phyloP scores from a whole-genome alignment of 176 grass and related monocot species.

The Cenchrus americanus region DNA sequence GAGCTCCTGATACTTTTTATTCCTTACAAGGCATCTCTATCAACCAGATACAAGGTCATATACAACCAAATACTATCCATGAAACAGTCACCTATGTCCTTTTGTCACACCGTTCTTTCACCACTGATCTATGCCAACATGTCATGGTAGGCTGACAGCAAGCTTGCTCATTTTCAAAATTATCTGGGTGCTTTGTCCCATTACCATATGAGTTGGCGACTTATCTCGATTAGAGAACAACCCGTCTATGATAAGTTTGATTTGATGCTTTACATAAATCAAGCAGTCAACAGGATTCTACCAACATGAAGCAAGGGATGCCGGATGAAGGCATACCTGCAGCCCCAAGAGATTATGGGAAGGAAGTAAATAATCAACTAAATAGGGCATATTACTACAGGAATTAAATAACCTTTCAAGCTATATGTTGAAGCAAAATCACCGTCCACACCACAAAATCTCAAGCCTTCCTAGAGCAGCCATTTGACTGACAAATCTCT shows the following conservation, averaged over 20 bases:
- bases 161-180: slow-evolving; percentile 26
- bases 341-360: neutral
- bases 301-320: slow-evolving; percentile 14
- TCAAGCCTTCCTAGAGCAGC: slow-evolving; percentile 34
- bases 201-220: slow-evolving; percentile 33
- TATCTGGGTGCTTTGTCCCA: slow-evolving; percentile 18
- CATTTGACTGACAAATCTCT: slow-evolving; percentile 44
- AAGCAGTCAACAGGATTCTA: slow-evolving; percentile 23
- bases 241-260: neutral
- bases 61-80: neutral
- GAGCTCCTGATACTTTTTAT: neutral
- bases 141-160: slow-evolving; percentile 19
- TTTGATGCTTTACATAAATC: slow-evolving; percentile 22
- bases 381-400: neutral
- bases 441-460: slow-evolving; percentile 4
- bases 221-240: neutral
- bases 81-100: neutral
- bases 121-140: neutral
- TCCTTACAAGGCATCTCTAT: neutral
- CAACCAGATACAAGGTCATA: neutral
- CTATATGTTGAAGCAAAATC: slow-evolving; percentile 31
- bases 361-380: neutral
- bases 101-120: neutral
- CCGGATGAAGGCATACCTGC: slow-evolving; percentile 13
- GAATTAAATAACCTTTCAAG: neutral